Conservation (phyloP, 345 rosid genomes). For the Salix suchowensis region DNA sequence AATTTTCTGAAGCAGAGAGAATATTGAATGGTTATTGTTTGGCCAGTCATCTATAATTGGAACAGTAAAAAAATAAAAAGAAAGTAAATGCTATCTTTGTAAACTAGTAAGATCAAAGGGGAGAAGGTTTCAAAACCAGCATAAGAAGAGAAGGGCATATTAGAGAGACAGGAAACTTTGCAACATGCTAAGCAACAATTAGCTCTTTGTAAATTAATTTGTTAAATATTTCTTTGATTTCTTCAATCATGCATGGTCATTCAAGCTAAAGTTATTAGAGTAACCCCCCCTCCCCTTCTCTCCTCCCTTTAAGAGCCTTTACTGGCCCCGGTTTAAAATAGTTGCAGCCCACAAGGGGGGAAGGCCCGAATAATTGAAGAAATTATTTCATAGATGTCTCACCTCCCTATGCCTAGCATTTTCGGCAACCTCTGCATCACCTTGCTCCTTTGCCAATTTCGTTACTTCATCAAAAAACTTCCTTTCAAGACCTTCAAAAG, state of each 20-base stretch:
- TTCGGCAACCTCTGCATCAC: conserved; percentile 23
- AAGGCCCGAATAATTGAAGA: background rate
- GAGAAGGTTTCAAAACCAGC: background rate
- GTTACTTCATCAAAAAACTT: conserved; percentile 20
- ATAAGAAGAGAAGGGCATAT: background rate
- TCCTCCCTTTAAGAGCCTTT: background rate
- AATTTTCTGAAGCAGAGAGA: conserved; percentile 11
- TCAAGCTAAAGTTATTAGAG: background rate
- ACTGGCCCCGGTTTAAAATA: background rate
- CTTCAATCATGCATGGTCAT: background rate
- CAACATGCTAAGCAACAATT: background rate
- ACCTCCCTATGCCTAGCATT: conserved; percentile 22
- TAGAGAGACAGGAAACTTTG: background rate
- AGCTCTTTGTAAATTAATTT: background rate
- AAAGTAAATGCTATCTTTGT: background rate
- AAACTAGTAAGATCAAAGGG: background rate
- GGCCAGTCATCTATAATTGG: background rate
- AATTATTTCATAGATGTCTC: background rate
- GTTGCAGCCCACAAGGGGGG: background rate
- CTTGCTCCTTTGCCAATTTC: conserved; percentile 17
- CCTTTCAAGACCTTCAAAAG: conserved; percentile 23
- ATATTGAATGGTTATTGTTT: background rate
- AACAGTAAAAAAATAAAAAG: background rate
- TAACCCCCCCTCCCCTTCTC: background rate
- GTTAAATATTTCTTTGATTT: background rate